phyloP scores from a whole-genome alignment of 202 grass and related monocot species.

The Dendrocalamus latiflorus region DNA sequence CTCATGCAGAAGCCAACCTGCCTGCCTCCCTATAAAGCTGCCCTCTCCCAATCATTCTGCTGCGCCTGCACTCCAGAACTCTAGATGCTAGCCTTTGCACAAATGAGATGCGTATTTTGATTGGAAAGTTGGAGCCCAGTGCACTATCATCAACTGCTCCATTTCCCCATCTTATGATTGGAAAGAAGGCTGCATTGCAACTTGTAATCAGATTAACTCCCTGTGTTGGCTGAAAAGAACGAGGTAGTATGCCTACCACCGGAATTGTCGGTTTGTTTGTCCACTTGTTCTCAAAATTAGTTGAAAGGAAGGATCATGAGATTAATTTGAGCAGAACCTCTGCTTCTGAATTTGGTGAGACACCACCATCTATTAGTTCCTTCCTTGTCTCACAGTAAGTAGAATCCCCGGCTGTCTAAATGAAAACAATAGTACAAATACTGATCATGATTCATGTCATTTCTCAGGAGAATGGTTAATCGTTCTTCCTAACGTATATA shows the following conservation, averaged over 20 bases:
- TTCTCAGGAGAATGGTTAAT: no score
- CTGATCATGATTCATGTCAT: no score
- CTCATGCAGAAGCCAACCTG: background rate
- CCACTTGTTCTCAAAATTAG: background rate
- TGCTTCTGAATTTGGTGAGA: background rate
- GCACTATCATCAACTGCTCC: conserved; percentile 27
- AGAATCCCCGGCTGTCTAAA: background rate
- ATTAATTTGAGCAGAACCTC: background rate
- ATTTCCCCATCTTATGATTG: background rate
- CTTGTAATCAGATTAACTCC: background rate
- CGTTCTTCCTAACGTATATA: no score
- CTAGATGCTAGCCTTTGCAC: no score
- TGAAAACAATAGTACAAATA: background rate
- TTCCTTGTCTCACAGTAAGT: background rate
- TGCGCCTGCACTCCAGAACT: background rate
- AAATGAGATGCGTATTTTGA: background rate
- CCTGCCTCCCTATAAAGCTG: background rate
- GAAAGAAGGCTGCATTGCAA: background rate
- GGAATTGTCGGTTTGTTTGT: conserved; percentile 15
- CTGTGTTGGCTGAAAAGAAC: background rate
- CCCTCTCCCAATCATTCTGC: conserved; percentile 19
- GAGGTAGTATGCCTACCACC: background rate
- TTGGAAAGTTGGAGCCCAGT: background rate
- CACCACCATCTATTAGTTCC: background rate
- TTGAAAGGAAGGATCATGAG: background rate